A percentile compares a stretch with the other conserved stretches of the same genome.
These are phyloP conservation scores for Penicillium sp. DNA, from an alignment of 2,329 filamentous ascomycete genomes.

Conservation along the genomic window DNA sequence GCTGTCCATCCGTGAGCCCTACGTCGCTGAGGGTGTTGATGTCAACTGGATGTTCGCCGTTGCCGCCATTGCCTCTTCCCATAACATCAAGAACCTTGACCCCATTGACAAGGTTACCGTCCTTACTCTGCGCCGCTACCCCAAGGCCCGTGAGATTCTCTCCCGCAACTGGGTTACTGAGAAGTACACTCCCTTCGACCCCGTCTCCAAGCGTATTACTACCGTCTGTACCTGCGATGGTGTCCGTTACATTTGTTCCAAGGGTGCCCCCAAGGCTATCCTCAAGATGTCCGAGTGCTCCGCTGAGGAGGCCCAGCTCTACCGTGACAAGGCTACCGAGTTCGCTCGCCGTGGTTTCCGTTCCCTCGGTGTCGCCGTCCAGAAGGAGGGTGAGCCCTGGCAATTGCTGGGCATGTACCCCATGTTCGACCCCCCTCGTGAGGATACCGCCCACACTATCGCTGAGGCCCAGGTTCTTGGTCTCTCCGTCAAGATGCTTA, in stretches of 20 bases:
- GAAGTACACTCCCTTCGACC: conserved; percentile 72
- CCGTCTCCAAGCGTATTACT: conserved; percentile 78
- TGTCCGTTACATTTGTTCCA: conserved; percentile 71
- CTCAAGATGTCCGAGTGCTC: conserved; percentile 68
- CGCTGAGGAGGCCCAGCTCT: conserved; percentile 64
- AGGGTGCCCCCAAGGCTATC: conserved; percentile 76
- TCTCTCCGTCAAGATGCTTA: conserved; percentile 79
- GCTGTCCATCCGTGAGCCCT: conserved; percentile 74
- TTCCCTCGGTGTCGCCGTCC: conserved; percentile 75
- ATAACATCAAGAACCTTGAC: conserved; percentile 77
- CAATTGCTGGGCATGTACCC: conserved; percentile 74
- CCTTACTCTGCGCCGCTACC: conserved; percentile 72
- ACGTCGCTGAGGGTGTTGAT: conserved; percentile 73
- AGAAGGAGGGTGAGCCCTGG: conserved; percentile 75
- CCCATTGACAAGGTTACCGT: conserved; percentile 80
- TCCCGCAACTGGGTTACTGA: conserved; percentile 73
- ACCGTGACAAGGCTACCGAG: conserved; percentile 71
- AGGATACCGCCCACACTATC: conserved; percentile 75
- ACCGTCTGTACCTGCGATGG: conserved; percentile 68
- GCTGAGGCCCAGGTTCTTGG: conserved; percentile 74
- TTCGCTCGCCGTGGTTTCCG: conserved; percentile 80
- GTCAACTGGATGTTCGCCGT: conserved; percentile 86
- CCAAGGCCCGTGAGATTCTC: conserved; percentile 74
- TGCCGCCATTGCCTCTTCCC: conserved; percentile 72
- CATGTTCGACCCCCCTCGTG: conserved; percentile 78